Evolutionary conservation across 306 rosid species (phyloP), one percentile per base, ranked within the genome.

Genomic region (Psophocarpus tetragonolobus): DNA sequence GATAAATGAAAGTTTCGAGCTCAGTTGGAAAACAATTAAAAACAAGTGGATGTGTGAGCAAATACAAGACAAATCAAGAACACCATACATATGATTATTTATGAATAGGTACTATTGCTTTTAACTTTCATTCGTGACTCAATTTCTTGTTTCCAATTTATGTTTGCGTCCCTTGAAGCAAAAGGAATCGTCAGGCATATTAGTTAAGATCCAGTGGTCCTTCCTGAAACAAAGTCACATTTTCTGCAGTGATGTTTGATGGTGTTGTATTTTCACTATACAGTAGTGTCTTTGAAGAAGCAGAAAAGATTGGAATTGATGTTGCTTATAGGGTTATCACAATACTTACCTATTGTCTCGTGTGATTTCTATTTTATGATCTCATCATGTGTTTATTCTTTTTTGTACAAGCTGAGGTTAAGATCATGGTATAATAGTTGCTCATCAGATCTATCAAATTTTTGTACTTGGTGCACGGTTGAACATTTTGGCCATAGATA

Each of bases 361-460:
- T 73, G 56, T 85, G 64, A 61, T 81, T 64, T 79, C 42, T 66
- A 24, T 71, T 65, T 14, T 66, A 41, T 32, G 38, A 71, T 85
- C 75, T 79, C 64, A 65, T 79, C 80, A 85, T 85, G 82, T 82
- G 82, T 79, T 85, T 79, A 85, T 82, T 85, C 89, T 82, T 82
- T 85, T 35, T 50, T 71, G 82, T 82, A 73, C 24, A 65, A 66
- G 73, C 17, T 48, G 80, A 64, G 78, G 62, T 75, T 79, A 67
- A 71, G 80, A 75, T 82, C 73, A 32, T 79, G 69, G 82, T 65
- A 65, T 79, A 71, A 84, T 75, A 71, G 84, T 82, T 71, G 70
- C 21, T 71, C 71, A n/a, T n/a, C n/a, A 66, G 74, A 47, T 75
- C 23, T 77, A 50, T 67, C 80, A 75, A 58, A 79, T 79, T 60